Percentiles rank a stretch among this genome's conserved stretches.
Evolutionary conservation across 164 flowering plant species (phyloP).

Genomic region (Taxillus chinensis): DNA sequence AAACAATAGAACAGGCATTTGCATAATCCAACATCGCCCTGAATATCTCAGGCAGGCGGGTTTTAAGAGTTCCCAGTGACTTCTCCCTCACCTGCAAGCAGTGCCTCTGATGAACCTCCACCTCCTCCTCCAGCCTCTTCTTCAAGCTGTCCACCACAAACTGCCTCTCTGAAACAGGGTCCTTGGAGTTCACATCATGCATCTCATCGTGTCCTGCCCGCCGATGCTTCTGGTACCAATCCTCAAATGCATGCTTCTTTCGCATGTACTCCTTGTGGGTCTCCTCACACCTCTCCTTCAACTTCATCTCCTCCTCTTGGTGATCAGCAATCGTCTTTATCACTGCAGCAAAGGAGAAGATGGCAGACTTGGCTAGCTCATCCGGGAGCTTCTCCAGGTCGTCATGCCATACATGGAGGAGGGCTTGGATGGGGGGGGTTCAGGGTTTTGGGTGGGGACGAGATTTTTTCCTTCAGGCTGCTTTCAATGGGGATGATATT

Average conservation of each 20-base stretch:
- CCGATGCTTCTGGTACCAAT: conserved; percentile 56
- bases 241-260: conserved; percentile 50
- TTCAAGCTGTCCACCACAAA: conserved; percentile 51
- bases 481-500: conserved; percentile 84
- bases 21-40: conserved; percentile 66
- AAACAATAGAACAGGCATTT: conserved; percentile 40
- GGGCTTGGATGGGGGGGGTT: conserved; percentile 58
- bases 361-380: conserved; percentile 55
- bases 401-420: conserved; percentile 63
- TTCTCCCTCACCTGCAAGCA: conserved; percentile 83
- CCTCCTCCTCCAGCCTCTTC: conserved; percentile 69
- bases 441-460: conserved; percentile 54
- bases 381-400: conserved; percentile 66
- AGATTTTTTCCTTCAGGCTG: conserved; percentile 61
- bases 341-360: conserved; percentile 58
- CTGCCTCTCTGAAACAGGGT: conserved; percentile 46
- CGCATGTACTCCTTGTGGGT: conserved; percentile 42
- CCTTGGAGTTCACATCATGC: conserved; percentile 35
- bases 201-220: conserved; percentile 32
- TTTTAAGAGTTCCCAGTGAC: conserved; percentile 59
- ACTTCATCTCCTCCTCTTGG: conserved; percentile 71
- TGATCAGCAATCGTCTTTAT: conserved; percentile 45
- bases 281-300: conserved; percentile 69
- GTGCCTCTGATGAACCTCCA: conserved; percentile 46
- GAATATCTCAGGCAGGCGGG: conserved; percentile 74